A percentile compares a stretch with the other conserved stretches of the same genome.
Evolutionary conservation across 192 early-diverging fungal species (phyloP).

Genomic region (Linderina pennispora): DNA sequence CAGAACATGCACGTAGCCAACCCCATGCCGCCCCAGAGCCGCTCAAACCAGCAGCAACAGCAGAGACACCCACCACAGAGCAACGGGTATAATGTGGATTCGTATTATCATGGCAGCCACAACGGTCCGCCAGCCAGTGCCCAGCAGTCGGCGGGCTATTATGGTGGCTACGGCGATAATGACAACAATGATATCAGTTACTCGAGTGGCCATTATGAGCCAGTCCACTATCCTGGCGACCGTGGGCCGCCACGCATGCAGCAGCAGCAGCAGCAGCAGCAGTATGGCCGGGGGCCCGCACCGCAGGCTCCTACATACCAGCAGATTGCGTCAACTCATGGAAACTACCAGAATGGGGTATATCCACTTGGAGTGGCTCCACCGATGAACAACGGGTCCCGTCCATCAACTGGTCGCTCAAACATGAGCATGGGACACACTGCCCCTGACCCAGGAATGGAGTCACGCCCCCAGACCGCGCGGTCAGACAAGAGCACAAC

Average conservation of each 20-base stretch:
- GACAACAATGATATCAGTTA: not conserved
- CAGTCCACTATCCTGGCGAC: not conserved
- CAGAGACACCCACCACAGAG: constrained; percentile 7
- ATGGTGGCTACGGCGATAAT: not conserved
- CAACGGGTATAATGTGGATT: not conserved
- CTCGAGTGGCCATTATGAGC: not conserved
- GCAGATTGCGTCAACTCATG: no score
- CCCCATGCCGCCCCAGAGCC: not conserved
- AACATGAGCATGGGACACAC: not conserved
- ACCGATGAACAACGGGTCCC: not conserved
- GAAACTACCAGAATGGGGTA: not conserved
- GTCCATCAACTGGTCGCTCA: not conserved
- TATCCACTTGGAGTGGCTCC: no score
- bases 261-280: not conserved
- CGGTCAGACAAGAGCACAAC: no score
- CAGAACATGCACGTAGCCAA: constrained; percentile 1
- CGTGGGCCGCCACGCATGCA: not conserved
- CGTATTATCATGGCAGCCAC: not conserved
- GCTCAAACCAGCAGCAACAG: not conserved
- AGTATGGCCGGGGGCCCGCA: no score
- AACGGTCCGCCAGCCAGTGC: not conserved
- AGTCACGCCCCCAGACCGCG: no score
- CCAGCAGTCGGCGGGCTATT: not conserved
- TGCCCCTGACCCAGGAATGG: no score
- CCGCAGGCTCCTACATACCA: no score